Evolutionary conservation across 2,329 filamentous ascomycete genomes (phyloP).

Genomic region (Alternaria novae-zelandiae): DNA sequence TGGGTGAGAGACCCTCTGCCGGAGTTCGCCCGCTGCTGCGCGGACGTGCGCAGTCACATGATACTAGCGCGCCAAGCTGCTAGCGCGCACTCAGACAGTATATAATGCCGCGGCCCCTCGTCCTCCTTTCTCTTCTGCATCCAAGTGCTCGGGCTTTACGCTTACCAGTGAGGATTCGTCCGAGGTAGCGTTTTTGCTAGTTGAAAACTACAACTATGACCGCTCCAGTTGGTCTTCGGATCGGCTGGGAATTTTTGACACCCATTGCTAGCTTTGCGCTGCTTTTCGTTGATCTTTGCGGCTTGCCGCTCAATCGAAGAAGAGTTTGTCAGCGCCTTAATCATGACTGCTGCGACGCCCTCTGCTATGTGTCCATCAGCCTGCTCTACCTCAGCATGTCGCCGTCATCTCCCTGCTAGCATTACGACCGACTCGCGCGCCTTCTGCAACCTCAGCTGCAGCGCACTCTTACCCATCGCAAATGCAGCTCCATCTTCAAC

Average conservation of each 20-base stretch:
- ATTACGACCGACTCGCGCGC: neutral
- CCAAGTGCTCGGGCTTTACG: constrained; percentile 76
- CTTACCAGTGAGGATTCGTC: constrained; percentile 87
- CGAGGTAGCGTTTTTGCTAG: constrained; percentile 88
- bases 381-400: neutral
- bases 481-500: neutral
- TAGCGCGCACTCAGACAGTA: constrained; percentile 6
- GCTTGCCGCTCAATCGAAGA: constrained; percentile 39
- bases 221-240: constrained; percentile 73
- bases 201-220: constrained; percentile 84
- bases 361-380: too few relatives aligned
- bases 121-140: constrained; percentile 11
- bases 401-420: neutral
- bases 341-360: neutral
- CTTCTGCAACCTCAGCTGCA: neutral
- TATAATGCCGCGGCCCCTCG: constrained; percentile 9
- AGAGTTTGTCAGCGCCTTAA: constrained; percentile 19
- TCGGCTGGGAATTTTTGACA: constrained; percentile 83
- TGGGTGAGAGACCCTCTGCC: neutral
- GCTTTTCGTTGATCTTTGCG: constrained; percentile 40
- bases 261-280: constrained; percentile 31
- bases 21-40: neutral
- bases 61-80: constrained; percentile 25
- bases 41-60: constrained; percentile 16
- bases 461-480: neutral